Evolutionary conservation across 2,329 filamentous ascomycete genomes (phyloP).

Genomic region (Macrophomina pseudophaseolina): DNA sequence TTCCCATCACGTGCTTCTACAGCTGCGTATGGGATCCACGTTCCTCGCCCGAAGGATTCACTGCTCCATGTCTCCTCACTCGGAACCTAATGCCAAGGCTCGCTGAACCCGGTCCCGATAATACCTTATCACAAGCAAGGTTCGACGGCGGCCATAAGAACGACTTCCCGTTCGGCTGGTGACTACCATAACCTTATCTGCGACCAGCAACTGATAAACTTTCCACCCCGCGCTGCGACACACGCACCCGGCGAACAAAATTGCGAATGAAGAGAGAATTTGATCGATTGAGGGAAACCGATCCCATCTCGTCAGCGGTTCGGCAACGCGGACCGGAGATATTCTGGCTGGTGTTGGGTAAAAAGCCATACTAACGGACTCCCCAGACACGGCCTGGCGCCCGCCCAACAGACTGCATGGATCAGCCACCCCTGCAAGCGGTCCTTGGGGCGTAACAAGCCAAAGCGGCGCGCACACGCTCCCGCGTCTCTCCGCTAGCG

Average conservation of each 20-base stretch:
- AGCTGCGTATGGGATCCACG: background rate
- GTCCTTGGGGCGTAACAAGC: background rate
- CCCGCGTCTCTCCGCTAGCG: slow-evolving; percentile 14
- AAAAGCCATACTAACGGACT: background rate
- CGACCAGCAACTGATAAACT: background rate
- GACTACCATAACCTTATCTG: slow-evolving; percentile 11
- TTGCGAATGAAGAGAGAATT: too few species aligned
- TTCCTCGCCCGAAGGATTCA: too few species aligned
- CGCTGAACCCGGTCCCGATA: background rate
- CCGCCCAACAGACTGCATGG: slow-evolving; percentile 4
- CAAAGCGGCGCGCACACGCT: slow-evolving; percentile 13
- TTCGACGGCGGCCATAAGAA: background rate
- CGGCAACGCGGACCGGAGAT: background rate
- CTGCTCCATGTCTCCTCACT: too few species aligned
- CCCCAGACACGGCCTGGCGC: slow-evolving; percentile 3
- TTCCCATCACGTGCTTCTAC: background rate
- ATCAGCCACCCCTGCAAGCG: background rate
- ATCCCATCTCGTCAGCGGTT: background rate
- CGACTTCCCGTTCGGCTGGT: background rate
- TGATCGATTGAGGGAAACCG: too few species aligned
- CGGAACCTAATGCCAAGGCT: background rate
- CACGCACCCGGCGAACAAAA: background rate
- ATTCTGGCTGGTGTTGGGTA: background rate
- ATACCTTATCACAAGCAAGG: background rate
- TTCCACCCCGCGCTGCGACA: background rate